Evolutionary conservation across 1,139 yeast species (phyloP), one percentile per base, ranked within the genome.

Genomic region (Blastobotrys raffinosifermentans): DNA sequence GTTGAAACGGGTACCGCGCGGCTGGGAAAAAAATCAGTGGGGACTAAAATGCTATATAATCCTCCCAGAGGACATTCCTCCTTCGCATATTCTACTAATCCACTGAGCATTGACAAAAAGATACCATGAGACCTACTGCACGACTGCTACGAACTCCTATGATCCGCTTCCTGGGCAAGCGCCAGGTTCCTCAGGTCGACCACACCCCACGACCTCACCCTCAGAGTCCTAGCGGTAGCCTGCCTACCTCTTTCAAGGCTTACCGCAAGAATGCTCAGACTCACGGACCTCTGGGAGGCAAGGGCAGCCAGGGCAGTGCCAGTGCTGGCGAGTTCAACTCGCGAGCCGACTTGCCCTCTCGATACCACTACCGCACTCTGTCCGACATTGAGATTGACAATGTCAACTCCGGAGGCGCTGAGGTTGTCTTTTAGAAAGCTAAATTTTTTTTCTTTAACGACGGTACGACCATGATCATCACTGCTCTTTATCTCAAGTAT

Each of bases 381-480:
- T 75, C 74, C 40, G 83, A 75, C 18, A 48, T 54, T n/a, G 96
- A 86, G 60, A 75, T 80, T 34, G 94, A 81, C 7, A 71, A 75
- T 47, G 75, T 86, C 52, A 70, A 75, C 52, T 70, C 72, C 38
- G 96, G 96, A 34, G 94, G 95, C 46, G 93, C 94, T 29, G 77
- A 52, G 29, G 32, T 43, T 13, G 50, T 56, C 22, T 57, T 48
- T 40, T 54, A 46, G 21, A 11, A 3, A 6, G 25, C 6, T n/a
- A n/a, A n/a, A n/a, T n/a, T n/a, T n/a, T n/a, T n/a, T n/a, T n/a
- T n/a, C n/a, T n/a, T n/a, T n/a, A n/a, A n/a, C n/a, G n/a, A n/a
- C n/a, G n/a, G n/a, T n/a, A n/a, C n/a, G n/a, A n/a, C n/a, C n/a
- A n/a, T n/a, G n/a, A n/a, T n/a, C n/a, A n/a, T n/a, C n/a, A n/a